phyloP scores from a whole-genome alignment of 768 basidiomycete species.

The Amanita thiersii region DNA sequence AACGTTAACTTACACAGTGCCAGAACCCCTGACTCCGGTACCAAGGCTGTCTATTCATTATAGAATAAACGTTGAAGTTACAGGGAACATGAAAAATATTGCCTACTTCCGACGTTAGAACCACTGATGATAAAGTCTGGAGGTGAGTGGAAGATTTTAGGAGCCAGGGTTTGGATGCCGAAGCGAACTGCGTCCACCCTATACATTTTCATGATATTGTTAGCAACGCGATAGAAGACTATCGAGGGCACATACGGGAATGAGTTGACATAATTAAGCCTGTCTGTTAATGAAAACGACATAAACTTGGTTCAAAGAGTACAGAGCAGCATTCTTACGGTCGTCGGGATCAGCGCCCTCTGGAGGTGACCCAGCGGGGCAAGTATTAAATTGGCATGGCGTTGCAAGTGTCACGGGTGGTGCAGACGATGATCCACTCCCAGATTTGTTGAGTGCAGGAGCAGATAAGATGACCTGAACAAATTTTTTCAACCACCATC shows the following conservation, averaged over 20 bases:
- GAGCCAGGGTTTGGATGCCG: slow-evolving; percentile 30
- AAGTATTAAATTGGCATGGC: slow-evolving; percentile 35
- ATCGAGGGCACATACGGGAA: slow-evolving; percentile 23
- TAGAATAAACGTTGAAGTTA: background rate
- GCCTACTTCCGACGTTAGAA: slow-evolving; percentile 24
- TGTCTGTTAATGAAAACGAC: slow-evolving; percentile 15
- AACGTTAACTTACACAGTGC: slow-evolving; percentile 29
- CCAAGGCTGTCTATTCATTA: slow-evolving; percentile 24
- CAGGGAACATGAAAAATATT: background rate
- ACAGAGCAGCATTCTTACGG: slow-evolving; percentile 16
- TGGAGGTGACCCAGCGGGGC: slow-evolving; percentile 30
- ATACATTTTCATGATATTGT: background rate
- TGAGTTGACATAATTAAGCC: slow-evolving; percentile 37
- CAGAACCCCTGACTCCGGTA: slow-evolving; percentile 23
- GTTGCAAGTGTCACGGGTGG: slow-evolving; percentile 20
- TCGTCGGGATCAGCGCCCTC: slow-evolving; percentile 30
- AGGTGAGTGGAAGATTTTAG: slow-evolving; percentile 21
- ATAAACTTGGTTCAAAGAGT: background rate
- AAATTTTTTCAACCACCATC: background rate
- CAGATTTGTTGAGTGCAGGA: slow-evolving; percentile 33
- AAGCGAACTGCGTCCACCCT: slow-evolving; percentile 28
- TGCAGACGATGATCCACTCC: slow-evolving; percentile 27
- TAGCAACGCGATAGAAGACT: background rate
- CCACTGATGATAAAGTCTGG: slow-evolving; percentile 32
- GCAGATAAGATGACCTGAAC: slow-evolving; percentile 33